Percentiles rank a stretch among this genome's conserved stretches.
Evolutionary conservation across 257 asterid species (phyloP).

Genomic region (Fraxinus anomala): DNA sequence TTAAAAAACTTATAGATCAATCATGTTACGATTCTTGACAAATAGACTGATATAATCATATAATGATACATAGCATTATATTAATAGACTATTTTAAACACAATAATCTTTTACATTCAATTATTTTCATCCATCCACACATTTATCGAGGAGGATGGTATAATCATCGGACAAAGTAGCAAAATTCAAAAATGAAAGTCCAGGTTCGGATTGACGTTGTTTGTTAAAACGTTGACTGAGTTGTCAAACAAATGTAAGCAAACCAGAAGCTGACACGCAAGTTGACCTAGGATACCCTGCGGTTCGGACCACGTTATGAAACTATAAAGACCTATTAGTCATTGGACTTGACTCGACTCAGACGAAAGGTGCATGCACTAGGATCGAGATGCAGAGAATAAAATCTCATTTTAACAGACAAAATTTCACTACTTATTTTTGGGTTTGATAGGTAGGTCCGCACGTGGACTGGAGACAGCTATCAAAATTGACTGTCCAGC

Average conservation of each 20-base stretch:
- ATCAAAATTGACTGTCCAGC: constrained; percentile 25
- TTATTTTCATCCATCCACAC: no score
- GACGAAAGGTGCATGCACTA: not conserved
- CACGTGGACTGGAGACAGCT: constrained; percentile 50
- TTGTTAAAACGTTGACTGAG: constrained; percentile 33
- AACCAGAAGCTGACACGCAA: constrained; percentile 12
- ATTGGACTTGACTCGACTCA: not conserved
- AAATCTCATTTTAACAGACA: not conserved
- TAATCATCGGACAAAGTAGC: no score
- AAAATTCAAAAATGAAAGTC: not conserved
- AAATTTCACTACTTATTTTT: not conserved
- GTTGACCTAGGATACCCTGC: not conserved
- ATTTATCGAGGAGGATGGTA: no score
- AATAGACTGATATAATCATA: no score
- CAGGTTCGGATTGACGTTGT: not conserved
- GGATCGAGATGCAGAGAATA: not conserved
- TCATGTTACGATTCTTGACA: no score
- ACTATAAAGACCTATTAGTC: no score
- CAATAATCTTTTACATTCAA: no score
- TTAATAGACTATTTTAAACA: no score
- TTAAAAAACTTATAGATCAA: not conserved
- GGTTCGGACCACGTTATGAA: not conserved
- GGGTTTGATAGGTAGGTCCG: constrained; percentile 40
- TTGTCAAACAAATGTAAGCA: not conserved
- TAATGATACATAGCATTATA: no score